Base-by-base conservation (phyloP, 2,329 filamentous ascomycete species). In the Beauveria rudraprayagi region DNA sequence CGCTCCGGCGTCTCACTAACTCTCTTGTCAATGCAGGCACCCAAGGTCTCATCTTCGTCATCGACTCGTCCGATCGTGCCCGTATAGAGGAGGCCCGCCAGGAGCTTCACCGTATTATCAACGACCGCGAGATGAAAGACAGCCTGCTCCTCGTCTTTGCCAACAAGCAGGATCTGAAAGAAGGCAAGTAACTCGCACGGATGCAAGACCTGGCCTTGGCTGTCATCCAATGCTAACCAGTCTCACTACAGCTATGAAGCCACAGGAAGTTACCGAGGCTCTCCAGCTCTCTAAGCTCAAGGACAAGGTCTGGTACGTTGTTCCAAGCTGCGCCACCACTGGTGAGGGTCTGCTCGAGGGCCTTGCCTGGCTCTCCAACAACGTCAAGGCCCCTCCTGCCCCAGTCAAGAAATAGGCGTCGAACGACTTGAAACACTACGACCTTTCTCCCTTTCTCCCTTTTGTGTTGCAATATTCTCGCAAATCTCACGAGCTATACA, bases 51-150 rank as follows among this genome's bases (percentile, higher is more conserved):
- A 97, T 99, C 79, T 99, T 97, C 80, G 94, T 99, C 68, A 91
- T 99, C 71, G 94, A 99, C 80, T 95, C 90, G 65, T 94, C 91
- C 70, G 94, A 97, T 77, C 90, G 88, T 66, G 87, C 85, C 68
- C 89, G 94, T 73, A 91, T 99, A 76, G 91, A 94, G 61, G 94
- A 97, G 79, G 94, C 94, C 61, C 85, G 88, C 69, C 90, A 91
- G 74, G 94, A 99, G 76, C 82, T 99, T 66, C 92, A 97, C 79
- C 90, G 93, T 72, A 97, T 97, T 78, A 91, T 97, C 78, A 94
- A 96, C 76, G 94, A 97, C 75, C 88, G 93, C 66, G 94, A 99
- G 82, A 93, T 97, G 86, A 92, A 94, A 79, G 93, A 97, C 72
- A 92, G 92, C 64, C 81, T 97, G 69, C 80, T 99, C 68, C 79